Conservation (phyloP, 805 yeast species). For the Naumovozyma castellii region DNA sequence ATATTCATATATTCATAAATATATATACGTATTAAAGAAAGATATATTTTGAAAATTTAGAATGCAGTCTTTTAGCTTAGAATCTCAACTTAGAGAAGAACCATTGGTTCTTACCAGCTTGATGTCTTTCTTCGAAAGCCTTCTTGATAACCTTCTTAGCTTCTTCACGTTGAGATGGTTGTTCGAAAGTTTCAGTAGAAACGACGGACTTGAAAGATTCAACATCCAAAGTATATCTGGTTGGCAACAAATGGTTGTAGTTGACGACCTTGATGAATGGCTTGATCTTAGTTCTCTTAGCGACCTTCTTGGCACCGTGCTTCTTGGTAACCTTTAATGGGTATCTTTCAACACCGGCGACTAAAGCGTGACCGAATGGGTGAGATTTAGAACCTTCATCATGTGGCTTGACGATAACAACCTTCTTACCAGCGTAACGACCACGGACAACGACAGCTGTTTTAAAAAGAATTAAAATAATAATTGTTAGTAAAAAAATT, state of each 20-base stretch:
- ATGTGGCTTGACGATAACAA: constrained; percentile 94
- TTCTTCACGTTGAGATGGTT: constrained; percentile 97
- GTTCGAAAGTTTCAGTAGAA: constrained; percentile 87
- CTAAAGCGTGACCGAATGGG: constrained; percentile 98
- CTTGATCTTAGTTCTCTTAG: constrained; percentile 96
- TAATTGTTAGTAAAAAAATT: constrained; percentile 20
- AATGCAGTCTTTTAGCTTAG: constrained; percentile 34
- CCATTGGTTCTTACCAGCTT: constrained; percentile 99
- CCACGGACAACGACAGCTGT: constrained; percentile 98
- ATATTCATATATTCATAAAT: constrained; percentile 1
- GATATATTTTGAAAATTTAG: not conserved
- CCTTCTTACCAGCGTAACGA: constrained; percentile 99
- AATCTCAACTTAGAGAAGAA: constrained; percentile 96
- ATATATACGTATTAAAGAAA: not conserved
- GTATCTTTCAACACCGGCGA: constrained; percentile 98
- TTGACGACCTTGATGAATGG: constrained; percentile 97
- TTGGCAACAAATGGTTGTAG: constrained; percentile 99
- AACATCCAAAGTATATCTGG: constrained; percentile 97
- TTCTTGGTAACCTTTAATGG: constrained; percentile 94
- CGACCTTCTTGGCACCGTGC: constrained; percentile 91
- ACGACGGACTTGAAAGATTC: constrained; percentile 88
- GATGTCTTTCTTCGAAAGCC: constrained; percentile 99
- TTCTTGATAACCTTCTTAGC: constrained; percentile 98
- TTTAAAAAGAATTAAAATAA: constrained; percentile 4
- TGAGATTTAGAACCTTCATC: constrained; percentile 98